Conservation (phyloP, 2,329 filamentous ascomycete species). For the Microdochium paspali region DNA sequence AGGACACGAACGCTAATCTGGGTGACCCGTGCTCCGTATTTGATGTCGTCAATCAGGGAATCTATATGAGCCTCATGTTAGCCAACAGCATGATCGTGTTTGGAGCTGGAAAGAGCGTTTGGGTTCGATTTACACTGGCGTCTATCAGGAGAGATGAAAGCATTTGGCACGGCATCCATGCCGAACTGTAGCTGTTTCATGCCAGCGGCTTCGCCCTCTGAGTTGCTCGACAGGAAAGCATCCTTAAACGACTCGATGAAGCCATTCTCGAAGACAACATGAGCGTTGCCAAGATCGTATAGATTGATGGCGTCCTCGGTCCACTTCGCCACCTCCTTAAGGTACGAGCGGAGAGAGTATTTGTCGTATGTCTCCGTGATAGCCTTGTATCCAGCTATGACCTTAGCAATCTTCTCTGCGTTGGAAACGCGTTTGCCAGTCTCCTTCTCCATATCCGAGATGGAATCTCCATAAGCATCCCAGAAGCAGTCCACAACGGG, state of each 20-base stretch:
- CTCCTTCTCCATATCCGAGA: background rate
- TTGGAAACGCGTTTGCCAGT: background rate
- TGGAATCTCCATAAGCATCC: background rate
- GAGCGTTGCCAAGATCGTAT: background rate
- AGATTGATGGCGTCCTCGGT: background rate
- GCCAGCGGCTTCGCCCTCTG: background rate
- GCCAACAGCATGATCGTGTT: background rate
- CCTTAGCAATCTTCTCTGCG: background rate
- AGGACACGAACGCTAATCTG: background rate
- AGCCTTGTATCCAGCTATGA: background rate
- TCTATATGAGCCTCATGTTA: background rate
- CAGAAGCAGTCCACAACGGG: background rate
- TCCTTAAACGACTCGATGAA: background rate
- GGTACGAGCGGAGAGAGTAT: background rate
- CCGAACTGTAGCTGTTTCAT: background rate
- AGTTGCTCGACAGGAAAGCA: background rate
- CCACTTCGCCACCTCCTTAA: background rate
- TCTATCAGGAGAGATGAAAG: background rate
- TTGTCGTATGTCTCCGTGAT: background rate
- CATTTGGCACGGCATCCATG: background rate
- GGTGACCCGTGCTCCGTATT: background rate
- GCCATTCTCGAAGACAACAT: background rate
- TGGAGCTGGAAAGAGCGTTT: background rate
- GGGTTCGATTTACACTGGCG: background rate
- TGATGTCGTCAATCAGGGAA: background rate